phyloP scores from a whole-genome alignment of 768 basidiomycete genomes.

The Macrocybe gigantea region DNA sequence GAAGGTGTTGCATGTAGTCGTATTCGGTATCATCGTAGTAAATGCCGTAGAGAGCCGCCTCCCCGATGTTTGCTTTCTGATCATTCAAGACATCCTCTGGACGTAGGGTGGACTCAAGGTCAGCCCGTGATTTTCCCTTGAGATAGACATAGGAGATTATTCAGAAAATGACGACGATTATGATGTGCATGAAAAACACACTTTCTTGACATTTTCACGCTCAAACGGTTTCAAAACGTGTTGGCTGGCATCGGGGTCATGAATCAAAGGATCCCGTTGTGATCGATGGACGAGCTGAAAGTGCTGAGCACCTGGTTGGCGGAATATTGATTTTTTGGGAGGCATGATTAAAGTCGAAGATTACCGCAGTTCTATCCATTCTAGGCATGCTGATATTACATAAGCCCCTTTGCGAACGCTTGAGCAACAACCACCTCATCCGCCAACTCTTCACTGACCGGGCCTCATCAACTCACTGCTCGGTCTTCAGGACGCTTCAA shows the following conservation, averaged over 20 bases:
- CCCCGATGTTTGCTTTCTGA: conserved; percentile 59
- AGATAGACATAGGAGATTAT: conserved; percentile 3
- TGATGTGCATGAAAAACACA: conserved; percentile 14
- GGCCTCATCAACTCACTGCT: background rate
- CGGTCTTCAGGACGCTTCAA: background rate
- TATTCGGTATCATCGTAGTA: conserved; percentile 96
- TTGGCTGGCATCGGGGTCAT: conserved; percentile 84
- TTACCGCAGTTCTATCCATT: conserved; percentile 28
- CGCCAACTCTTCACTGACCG: background rate
- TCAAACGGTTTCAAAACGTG: conserved; percentile 86
- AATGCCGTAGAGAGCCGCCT: conserved; percentile 85
- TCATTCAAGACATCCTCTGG: conserved; percentile 44
- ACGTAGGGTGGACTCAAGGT: conserved; percentile 59
- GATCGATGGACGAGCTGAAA: conserved; percentile 98
- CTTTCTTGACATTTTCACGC: conserved; percentile 68
- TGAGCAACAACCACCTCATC: background rate
- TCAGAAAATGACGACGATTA: conserved; percentile 9
- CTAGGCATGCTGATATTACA: conserved; percentile 3
- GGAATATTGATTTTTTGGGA: conserved; percentile 74
- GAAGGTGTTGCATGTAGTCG: conserved; percentile 97
- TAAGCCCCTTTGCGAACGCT: background rate
- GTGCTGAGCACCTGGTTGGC: conserved; percentile 84
- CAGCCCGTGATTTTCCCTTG: conserved; percentile 77
- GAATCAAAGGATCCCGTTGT: conserved; percentile 90
- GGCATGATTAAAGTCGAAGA: conserved; percentile 45